phyloP scores from a whole-genome alignment of 352 stramenopile species.

The Globisporangium solare region DNA sequence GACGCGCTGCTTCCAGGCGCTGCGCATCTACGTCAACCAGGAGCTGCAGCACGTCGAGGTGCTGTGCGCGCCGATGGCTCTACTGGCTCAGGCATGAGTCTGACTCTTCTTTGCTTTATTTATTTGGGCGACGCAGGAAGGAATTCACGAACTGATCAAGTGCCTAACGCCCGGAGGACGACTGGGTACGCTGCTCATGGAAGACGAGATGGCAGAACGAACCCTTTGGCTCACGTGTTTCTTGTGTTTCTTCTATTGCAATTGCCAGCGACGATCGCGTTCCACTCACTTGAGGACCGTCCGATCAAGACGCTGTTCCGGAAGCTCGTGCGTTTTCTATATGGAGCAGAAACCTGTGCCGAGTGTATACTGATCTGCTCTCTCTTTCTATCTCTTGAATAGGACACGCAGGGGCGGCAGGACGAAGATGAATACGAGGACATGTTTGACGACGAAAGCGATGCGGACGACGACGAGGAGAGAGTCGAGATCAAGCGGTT shows the following conservation, averaged over 20 bases:
- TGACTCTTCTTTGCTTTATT: no score
- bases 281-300: constrained; percentile 81
- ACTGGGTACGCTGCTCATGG: constrained; percentile 29
- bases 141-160: constrained; percentile 46
- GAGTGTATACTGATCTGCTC: not conserved
- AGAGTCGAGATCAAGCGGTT: constrained; percentile 37
- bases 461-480: constrained; percentile 16
- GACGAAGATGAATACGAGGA: constrained; percentile 25
- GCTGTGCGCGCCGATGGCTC: not conserved
- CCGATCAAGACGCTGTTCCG: constrained; percentile 80
- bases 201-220: not conserved
- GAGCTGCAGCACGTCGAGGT: constrained; percentile 67
- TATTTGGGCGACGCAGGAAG: constrained; percentile 17
- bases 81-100: not conserved
- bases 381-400: constrained; percentile 2
- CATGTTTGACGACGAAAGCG: constrained; percentile 21
- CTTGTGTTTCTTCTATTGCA: no score
- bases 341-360: no score
- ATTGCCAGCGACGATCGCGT: constrained; percentile 65
- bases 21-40: constrained; percentile 80
- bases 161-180: constrained; percentile 50
- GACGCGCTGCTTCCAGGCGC: constrained; percentile 72
- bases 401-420: constrained; percentile 35
- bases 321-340: constrained; percentile 30
- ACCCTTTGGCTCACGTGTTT: no score